Evolutionary conservation across 2,329 filamentous ascomycete genomes (phyloP).

Genomic region (Pyrenophora teres): DNA sequence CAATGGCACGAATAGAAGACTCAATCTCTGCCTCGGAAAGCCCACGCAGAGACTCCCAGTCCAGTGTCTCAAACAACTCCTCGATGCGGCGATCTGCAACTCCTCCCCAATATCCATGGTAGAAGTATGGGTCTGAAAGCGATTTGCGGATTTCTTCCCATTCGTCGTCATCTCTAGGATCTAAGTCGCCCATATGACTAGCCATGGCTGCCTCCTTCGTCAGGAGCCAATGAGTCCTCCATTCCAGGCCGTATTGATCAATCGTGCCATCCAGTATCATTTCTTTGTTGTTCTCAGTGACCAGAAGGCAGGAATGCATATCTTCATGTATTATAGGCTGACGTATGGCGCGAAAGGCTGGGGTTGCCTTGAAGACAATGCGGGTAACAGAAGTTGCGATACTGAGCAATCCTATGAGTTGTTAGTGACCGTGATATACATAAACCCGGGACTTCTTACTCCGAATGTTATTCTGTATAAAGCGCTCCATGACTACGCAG

Average conservation of each 20-base stretch:
- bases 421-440: not conserved
- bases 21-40: not conserved
- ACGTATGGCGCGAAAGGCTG: not conserved
- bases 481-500: not conserved
- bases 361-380: not conserved
- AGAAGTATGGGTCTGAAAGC: too few relatives aligned
- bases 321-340: not conserved
- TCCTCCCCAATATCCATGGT: not conserved
- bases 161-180: not conserved
- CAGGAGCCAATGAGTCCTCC: conserved; percentile 2
- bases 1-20: not conserved
- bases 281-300: not conserved
- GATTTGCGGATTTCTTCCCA: too few relatives aligned
- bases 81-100: not conserved
- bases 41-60: not conserved
- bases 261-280: not conserved
- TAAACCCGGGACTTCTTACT: not conserved
- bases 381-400: too few relatives aligned
- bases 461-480: not conserved
- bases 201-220: not conserved
- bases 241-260: not conserved
- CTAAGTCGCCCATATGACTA: not conserved
- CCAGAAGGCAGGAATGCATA: not conserved
- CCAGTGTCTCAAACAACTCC: not conserved
- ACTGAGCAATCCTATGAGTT: not conserved